phyloP scores from a whole-genome alignment of 106 monocot species.

The Allium fistulosum region DNA sequence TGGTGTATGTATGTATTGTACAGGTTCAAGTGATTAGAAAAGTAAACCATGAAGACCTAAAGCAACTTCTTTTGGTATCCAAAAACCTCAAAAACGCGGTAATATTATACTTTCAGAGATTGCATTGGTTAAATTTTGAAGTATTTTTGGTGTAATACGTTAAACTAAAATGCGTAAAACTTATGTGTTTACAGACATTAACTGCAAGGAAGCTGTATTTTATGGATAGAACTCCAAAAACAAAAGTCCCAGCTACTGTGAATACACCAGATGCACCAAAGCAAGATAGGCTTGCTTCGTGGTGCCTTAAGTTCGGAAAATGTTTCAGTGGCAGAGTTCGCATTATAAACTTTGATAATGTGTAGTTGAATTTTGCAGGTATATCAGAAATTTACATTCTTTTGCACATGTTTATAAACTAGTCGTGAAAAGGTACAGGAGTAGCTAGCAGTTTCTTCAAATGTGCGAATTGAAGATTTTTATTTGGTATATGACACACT shows the following conservation, averaged over 20 bases:
- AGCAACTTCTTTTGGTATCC: not conserved
- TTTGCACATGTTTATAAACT: too few species aligned
- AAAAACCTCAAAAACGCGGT: not conserved
- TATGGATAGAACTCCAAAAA: not conserved
- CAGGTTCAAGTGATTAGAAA: not conserved
- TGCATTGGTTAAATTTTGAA: not conserved
- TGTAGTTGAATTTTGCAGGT: too few species aligned
- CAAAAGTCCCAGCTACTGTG: not conserved
- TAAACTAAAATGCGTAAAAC: not conserved
- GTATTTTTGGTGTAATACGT: not conserved
- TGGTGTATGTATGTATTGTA: too few species aligned
- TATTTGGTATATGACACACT: not conserved
- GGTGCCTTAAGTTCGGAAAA: not conserved
- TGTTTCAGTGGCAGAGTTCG: not conserved
- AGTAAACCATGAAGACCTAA: not conserved
- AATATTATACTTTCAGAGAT: not conserved
- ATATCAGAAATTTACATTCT: too few species aligned
- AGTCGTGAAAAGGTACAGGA: too few species aligned
- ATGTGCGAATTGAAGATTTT: not conserved
- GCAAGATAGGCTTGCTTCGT: not conserved
- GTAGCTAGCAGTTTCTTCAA: not conserved
- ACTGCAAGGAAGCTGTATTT: not conserved
- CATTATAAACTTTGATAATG: too few species aligned
- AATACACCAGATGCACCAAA: not conserved
- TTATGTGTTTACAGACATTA: not conserved